These are phyloP conservation scores for Flaveria trinervia DNA, from an alignment of 129 eudicot species.

Conservation along the genomic window DNA sequence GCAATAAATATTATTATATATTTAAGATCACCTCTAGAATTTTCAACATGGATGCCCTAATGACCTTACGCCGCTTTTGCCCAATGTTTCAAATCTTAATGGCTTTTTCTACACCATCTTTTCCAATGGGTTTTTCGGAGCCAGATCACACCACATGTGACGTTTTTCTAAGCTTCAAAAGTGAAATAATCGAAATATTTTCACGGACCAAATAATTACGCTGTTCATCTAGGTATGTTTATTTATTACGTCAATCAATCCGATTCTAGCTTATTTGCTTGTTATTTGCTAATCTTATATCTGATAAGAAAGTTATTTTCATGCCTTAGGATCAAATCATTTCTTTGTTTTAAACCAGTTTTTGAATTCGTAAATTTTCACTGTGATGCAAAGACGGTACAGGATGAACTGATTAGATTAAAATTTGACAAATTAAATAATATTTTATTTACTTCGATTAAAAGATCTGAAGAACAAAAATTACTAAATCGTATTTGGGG, in stretches of 20 bases:
- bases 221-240: neutral
- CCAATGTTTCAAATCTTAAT: neutral
- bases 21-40: neutral
- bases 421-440: too few relatives aligned
- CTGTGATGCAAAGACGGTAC: too few relatives aligned
- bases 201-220: too few relatives aligned
- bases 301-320: too few relatives aligned
- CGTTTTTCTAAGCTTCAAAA: constrained; percentile 5
- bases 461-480: too few relatives aligned
- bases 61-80: neutral
- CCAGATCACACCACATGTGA: neutral
- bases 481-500: too few relatives aligned
- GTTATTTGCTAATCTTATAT: neutral
- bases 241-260: neutral
- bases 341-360: too few relatives aligned
- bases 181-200: neutral
- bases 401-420: too few relatives aligned
- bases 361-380: too few relatives aligned
- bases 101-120: neutral
- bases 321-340: too few relatives aligned
- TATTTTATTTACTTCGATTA: too few relatives aligned
- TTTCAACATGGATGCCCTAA: neutral
- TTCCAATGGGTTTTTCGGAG: neutral
- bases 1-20: neutral
- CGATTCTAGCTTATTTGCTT: neutral